Conservation (phyloP, 2,329 filamentous ascomycete species). For the Hortaea sp. region DNA sequence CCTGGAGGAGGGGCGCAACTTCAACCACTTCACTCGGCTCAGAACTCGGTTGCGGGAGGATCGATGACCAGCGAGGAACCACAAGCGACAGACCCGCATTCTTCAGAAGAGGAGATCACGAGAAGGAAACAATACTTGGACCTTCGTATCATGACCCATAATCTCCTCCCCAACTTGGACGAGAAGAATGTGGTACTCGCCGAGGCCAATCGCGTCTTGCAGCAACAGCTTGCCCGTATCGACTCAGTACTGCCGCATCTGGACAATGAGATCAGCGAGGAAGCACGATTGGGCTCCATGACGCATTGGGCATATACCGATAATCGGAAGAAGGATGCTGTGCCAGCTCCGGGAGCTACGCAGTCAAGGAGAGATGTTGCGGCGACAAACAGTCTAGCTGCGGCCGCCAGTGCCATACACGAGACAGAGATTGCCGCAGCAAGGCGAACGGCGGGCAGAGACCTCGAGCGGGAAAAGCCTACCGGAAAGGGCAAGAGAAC, state of each 20-base stretch:
- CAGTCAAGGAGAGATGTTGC: conserved; percentile 69
- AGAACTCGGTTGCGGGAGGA: conserved; percentile 15
- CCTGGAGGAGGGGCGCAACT: conserved; percentile 8
- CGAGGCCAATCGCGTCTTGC: conserved; percentile 80
- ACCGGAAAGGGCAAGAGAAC: conserved; percentile 46
- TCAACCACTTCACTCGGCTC: conserved; percentile 9
- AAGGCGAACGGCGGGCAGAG: conserved; percentile 72
- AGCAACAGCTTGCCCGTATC: conserved; percentile 73
- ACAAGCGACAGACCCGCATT: conserved; percentile 5
- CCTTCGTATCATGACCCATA: conserved; percentile 65
- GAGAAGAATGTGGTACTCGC: conserved; percentile 97
- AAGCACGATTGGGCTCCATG: conserved; percentile 83
- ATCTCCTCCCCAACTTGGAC: conserved; percentile 82
- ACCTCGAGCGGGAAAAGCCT: conserved; percentile 57
- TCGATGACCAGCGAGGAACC: conserved; percentile 18
- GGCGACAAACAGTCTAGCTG: conserved; percentile 55
- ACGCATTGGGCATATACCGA: conserved; percentile 94
- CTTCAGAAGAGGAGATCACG: conserved; percentile 41
- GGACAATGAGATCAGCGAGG: conserved; percentile 82
- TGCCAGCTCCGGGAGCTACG: conserved; percentile 51
- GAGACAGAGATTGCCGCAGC: conserved; percentile 71
- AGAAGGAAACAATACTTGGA: conserved; percentile 50
- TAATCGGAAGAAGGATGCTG: conserved; percentile 50
- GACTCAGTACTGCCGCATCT: conserved; percentile 82
- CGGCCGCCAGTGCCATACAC: conserved; percentile 64